Evolutionary conservation across 305 asterid species (phyloP).

Genomic region (Caryopteris hybrid): DNA sequence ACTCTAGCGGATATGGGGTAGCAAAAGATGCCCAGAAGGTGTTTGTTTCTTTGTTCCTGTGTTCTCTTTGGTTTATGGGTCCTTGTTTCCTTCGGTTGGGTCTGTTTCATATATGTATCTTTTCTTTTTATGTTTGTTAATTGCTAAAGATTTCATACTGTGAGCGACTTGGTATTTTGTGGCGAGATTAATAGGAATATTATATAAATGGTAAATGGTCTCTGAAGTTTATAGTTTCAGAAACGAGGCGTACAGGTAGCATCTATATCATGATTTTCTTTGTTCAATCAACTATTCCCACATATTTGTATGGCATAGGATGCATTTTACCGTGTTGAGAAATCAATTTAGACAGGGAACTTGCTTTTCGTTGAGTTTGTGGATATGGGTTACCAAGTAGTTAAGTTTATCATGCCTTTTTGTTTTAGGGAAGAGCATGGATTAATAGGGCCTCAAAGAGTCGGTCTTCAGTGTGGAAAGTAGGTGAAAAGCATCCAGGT

Average conservation of each 20-base stretch:
- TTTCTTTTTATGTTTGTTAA: neutral
- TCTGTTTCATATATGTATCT: neutral
- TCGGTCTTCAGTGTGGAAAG: conserved; percentile 72
- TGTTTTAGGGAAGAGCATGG: conserved; percentile 75
- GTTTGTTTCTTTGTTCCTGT: neutral
- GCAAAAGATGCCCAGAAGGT: conserved; percentile 67
- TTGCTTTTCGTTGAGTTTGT: neutral
- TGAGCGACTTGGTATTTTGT: neutral
- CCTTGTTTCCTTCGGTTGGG: neutral
- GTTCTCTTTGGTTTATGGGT: neutral
- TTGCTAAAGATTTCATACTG: conserved; percentile 7
- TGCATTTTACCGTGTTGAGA: neutral
- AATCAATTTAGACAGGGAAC: neutral
- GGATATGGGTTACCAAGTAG: neutral
- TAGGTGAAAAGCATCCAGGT: conserved; percentile 91
- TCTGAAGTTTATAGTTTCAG: neutral
- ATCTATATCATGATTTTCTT: neutral
- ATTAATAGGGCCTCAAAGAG: conserved; percentile 65
- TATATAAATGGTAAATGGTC: neutral
- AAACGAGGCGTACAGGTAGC: neutral
- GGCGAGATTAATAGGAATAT: neutral
- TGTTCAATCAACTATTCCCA: neutral
- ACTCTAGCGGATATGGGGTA: conserved; percentile 74
- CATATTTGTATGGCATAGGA: neutral
- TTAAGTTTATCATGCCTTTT: conserved; percentile 12